These are phyloP conservation scores for Thinopyrum obtusiflorum DNA, from an alignment of 202 grass and related monocot species.

Conservation along the genomic window DNA sequence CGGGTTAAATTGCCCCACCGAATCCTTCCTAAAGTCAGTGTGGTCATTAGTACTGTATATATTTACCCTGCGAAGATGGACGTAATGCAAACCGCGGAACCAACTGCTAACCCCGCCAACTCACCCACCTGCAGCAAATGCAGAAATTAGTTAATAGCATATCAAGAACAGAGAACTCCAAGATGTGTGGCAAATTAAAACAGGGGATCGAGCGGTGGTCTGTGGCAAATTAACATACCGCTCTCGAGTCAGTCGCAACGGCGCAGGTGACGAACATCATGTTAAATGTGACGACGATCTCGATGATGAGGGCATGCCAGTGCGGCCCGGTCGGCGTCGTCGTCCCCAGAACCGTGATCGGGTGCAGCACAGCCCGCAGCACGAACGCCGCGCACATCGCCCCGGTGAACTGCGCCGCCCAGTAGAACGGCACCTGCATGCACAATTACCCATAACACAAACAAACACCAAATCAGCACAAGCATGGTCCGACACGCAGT, in stretches of 20 bases:
- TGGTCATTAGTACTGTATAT: constrained; percentile 13
- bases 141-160: not conserved
- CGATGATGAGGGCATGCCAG: constrained; percentile 73
- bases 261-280: constrained; percentile 99
- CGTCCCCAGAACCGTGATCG: constrained; percentile 61
- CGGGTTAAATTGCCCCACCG: not conserved
- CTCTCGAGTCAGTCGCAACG: constrained; percentile 90
- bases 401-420: constrained; percentile 82
- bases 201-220: too few species aligned
- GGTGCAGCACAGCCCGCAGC: constrained; percentile 64
- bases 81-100: constrained; percentile 99
- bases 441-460: not conserved
- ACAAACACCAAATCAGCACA: not conserved
- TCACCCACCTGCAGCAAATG: constrained; percentile 72
- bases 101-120: constrained; percentile 98
- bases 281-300: constrained; percentile 86
- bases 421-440: constrained; percentile 89
- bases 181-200: too few species aligned
- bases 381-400: constrained; percentile 78
- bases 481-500: too few species aligned
- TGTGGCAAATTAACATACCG: constrained; percentile 30
- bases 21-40: not conserved
- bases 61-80: constrained; percentile 96
- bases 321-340: constrained; percentile 72
- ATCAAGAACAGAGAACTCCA: not conserved